Percentiles rank a stretch among this genome's conserved stretches.
These are phyloP conservation scores for Petunia axillaris DNA, from an alignment of 257 asterid species.

Conservation along the genomic window DNA sequence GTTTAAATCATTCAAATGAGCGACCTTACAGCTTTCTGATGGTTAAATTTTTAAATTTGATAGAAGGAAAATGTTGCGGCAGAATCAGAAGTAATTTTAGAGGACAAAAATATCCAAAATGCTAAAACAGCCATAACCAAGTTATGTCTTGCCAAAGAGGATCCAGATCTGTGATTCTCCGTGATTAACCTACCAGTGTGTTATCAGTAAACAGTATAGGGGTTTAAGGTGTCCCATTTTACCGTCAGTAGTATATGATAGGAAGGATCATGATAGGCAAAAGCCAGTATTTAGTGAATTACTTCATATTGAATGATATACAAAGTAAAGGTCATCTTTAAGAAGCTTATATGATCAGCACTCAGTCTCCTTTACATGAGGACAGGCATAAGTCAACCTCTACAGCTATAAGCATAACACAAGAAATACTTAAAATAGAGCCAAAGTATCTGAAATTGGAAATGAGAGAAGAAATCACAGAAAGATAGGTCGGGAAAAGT, in stretches of 20 bases:
- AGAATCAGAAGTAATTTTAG: too few relatives aligned
- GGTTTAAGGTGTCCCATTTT: background rate
- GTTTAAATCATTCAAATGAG: too few relatives aligned
- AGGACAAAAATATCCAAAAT: too few relatives aligned
- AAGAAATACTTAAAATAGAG: background rate
- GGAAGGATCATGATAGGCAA: background rate
- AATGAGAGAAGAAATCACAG: constrained; percentile 22
- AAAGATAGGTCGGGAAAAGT: background rate
- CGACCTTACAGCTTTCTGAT: too few relatives aligned
- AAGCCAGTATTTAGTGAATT: background rate
- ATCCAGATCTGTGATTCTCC: background rate
- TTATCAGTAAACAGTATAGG: background rate
- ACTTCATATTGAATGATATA: background rate
- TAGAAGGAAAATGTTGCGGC: too few relatives aligned
- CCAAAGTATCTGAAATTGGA: constrained; percentile 23
- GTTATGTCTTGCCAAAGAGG: background rate
- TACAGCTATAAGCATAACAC: background rate
- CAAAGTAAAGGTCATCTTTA: background rate
- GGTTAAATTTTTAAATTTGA: too few relatives aligned
- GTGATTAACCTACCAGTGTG: background rate
- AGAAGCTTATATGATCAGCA: background rate
- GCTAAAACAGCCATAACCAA: background rate
- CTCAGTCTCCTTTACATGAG: background rate
- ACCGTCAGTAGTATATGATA: background rate
- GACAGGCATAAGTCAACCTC: background rate